Evolutionary conservation across 1,139 yeast genomes (phyloP), one percentile per base, ranked within the genome.

Genomic region (Pichia inconspicua): DNA sequence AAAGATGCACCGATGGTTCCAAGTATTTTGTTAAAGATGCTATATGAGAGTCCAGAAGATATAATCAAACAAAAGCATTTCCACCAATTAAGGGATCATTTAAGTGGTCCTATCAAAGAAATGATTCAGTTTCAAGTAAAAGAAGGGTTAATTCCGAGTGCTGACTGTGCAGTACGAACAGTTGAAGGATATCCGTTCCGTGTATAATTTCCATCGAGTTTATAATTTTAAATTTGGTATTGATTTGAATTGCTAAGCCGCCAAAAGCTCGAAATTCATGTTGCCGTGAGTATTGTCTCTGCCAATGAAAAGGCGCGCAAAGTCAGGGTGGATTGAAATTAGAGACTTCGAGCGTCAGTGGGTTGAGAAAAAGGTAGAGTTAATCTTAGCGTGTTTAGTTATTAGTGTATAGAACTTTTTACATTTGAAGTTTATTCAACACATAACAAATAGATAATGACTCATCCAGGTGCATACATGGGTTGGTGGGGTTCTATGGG

Each of bases 401-500:
- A 12, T 12, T 5, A 10, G 34, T 30, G 14, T 11, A 8, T n/a
- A 30, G 11, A n/a, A 14, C 27, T 17, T 35, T n/a, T 38, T 10
- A n/a, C 19, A 22, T 8, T 11, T 14, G 14, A 3, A 6, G 25
- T 11, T 14, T 8, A 19, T 11, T 38, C 14, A 12, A 39, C 30
- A 14, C 22, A 25, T 12, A 15, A 42, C 10, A 2, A 6, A 36
- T 28, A 36, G 8, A 47, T 41, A 25, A 54, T 54, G 57, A 49
- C 55, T 66, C 83, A 84, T 71, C 80, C 81, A 67, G 80, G 80
- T 62, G 83, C 90, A 64, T 89, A 85, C 66, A 82, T 86, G 90
- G 97, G 97, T 64, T 89, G 96, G 96, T 89, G 97, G 97, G 97
- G 97, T 66, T 68, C 74, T 73, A 69, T 80, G 62, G 73, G 72